phyloP scores from a whole-genome alignment of 2,329 filamentous ascomycete genomes.

The Aspergillus melleus region DNA sequence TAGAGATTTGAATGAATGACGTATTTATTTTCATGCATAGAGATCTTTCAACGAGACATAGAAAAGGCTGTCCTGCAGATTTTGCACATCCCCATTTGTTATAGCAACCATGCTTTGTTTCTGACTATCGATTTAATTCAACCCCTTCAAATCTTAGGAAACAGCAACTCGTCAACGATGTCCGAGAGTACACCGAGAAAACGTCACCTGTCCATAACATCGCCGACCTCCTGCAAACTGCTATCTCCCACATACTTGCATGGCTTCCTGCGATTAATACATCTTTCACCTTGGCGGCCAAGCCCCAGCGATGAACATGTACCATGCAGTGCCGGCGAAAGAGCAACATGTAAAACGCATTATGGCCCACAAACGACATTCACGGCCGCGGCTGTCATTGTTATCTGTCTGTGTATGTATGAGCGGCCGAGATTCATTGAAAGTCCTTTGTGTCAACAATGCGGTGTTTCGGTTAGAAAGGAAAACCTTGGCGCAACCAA shows the following conservation, averaged over 20 bases:
- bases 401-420: slow-evolving; percentile 1
- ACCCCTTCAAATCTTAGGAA: slow-evolving; percentile 19
- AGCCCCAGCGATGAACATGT: no score
- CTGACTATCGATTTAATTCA: background rate
- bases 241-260: slow-evolving; percentile 19
- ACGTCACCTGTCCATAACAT: slow-evolving; percentile 38
- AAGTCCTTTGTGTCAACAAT: background rate
- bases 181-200: slow-evolving; percentile 35
- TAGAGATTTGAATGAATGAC: background rate
- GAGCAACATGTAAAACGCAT: background rate
- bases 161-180: slow-evolving; percentile 24
- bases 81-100: no score
- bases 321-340: background rate
- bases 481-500: no score
- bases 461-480: no score
- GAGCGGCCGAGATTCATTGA: background rate
- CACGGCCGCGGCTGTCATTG: background rate
- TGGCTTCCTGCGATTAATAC: slow-evolving; percentile 25
- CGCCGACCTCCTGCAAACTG: slow-evolving; percentile 36
- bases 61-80: no score
- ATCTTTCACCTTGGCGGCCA: slow-evolving; percentile 21
- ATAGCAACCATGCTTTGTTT: background rate
- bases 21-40: background rate
- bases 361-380: background rate
- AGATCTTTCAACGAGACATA: no score